These are phyloP conservation scores for Cyberlindnera saturnus DNA, from an alignment of 805 yeast species.

Conservation along the genomic window DNA sequence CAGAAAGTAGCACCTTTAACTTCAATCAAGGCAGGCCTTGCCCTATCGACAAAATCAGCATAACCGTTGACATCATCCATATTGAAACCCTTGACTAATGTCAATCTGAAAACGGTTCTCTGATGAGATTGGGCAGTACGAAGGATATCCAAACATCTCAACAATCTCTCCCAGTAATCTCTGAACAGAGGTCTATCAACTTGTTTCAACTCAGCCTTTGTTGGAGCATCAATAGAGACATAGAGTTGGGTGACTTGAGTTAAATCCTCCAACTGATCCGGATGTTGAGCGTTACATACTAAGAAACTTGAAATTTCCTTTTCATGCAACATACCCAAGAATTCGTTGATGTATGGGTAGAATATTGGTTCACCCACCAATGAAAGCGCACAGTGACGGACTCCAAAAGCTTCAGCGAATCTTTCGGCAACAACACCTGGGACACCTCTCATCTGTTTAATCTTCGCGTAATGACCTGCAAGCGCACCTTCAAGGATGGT, in stretches of 20 bases:
- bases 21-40: conserved; percentile 82
- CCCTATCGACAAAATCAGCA: conserved; percentile 80
- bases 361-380: conserved; percentile 94
- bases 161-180: conserved; percentile 89
- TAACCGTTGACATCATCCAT: conserved; percentile 75
- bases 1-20: conserved; percentile 94
- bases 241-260: conserved; percentile 83
- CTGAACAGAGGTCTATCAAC: conserved; percentile 86
- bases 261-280: conserved; percentile 66
- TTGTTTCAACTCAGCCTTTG: conserved; percentile 68
- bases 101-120: conserved; percentile 85
- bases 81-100: conserved; percentile 89
- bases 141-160: conserved; percentile 73
- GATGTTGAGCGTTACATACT: conserved; percentile 96
- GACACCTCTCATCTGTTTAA: conserved; percentile 91
- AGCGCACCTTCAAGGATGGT: conserved; percentile 79
- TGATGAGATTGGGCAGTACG: conserved; percentile 70
- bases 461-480: conserved; percentile 84
- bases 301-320: conserved; percentile 78
- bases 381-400: conserved; percentile 87
- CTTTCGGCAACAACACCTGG: conserved; percentile 90
- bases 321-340: conserved; percentile 73
- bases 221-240: conserved; percentile 93
- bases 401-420: conserved; percentile 85
- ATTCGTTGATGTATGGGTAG: conserved; percentile 85